Percentiles rank a stretch among this genome's conserved stretches.
These are phyloP conservation scores for Bonia amplexicaulis DNA, from an alignment of 176 grass and related monocot genomes.

Conservation along the genomic window DNA sequence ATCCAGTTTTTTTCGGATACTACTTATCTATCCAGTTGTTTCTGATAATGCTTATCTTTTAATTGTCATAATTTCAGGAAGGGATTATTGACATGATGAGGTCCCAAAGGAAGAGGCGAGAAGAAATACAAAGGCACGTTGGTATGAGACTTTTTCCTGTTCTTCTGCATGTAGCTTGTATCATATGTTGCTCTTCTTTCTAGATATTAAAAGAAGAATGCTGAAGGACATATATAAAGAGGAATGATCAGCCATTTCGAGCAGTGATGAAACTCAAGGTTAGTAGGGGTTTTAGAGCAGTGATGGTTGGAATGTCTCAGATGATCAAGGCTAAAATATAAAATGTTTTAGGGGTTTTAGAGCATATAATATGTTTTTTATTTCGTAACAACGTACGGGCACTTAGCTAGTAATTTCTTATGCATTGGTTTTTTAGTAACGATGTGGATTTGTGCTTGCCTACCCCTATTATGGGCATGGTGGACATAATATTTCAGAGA, in stretches of 20 bases:
- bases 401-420: too few species aligned
- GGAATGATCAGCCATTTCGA: slow-evolving; percentile 69
- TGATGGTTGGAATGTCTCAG: too few species aligned
- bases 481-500: too few species aligned
- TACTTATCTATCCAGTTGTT: background rate
- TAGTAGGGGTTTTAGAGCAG: background rate
- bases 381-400: too few species aligned
- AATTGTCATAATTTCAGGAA: slow-evolving; percentile 47
- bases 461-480: too few species aligned
- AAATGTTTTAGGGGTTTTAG: too few species aligned
- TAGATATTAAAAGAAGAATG: slow-evolving; percentile 45
- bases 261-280: slow-evolving; percentile 68
- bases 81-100: slow-evolving; percentile 47
- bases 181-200: slow-evolving; percentile 10
- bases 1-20: background rate
- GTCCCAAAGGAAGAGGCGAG: slow-evolving; percentile 47
- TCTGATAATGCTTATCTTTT: background rate
- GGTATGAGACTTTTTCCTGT: slow-evolving; percentile 36
- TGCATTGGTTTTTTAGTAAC: too few species aligned
- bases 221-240: slow-evolving; percentile 64
- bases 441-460: too few species aligned
- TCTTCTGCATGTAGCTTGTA: slow-evolving; percentile 24
- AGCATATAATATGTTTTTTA: too few species aligned
- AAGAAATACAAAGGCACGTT: slow-evolving; percentile 52
- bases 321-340: too few species aligned